Conservation (phyloP, 148 eudicot species). For the Nepenthes mirabilis region DNA sequence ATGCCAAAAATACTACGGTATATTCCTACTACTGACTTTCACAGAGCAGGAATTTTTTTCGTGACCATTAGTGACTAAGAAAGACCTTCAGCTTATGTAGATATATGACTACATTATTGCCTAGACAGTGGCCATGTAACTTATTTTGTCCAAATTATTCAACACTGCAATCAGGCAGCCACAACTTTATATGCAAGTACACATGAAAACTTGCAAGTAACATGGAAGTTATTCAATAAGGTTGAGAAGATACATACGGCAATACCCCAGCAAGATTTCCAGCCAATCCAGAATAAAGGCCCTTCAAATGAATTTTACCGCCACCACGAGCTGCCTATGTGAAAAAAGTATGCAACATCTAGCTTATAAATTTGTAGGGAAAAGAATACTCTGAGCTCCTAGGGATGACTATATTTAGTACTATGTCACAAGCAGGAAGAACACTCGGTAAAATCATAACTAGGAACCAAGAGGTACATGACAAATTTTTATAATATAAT, state of each 20-base stretch:
- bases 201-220: neutral
- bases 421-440: neutral
- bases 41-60: neutral
- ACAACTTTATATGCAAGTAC: too few species aligned
- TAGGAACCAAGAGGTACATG: neutral
- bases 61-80: neutral
- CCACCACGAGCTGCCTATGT: slow-evolving; percentile 87
- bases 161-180: too few species aligned
- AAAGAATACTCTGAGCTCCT: neutral
- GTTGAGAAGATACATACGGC: slow-evolving; percentile 47
- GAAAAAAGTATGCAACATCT: slow-evolving; percentile 1
- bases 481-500: neutral
- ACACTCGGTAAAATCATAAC: neutral
- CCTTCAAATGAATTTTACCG: slow-evolving; percentile 67
- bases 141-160: too few species aligned
- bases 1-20: too few species aligned
- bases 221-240: neutral
- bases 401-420: neutral
- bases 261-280: slow-evolving; percentile 94
- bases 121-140: too few species aligned
- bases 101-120: neutral
- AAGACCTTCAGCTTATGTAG: neutral
- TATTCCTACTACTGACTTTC: too few species aligned
- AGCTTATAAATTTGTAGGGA: neutral
- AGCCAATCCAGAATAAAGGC: slow-evolving; percentile 91